These are phyloP conservation scores for Trifolium subterraneum DNA, from an alignment of 306 rosid genomes.

Conservation along the genomic window DNA sequence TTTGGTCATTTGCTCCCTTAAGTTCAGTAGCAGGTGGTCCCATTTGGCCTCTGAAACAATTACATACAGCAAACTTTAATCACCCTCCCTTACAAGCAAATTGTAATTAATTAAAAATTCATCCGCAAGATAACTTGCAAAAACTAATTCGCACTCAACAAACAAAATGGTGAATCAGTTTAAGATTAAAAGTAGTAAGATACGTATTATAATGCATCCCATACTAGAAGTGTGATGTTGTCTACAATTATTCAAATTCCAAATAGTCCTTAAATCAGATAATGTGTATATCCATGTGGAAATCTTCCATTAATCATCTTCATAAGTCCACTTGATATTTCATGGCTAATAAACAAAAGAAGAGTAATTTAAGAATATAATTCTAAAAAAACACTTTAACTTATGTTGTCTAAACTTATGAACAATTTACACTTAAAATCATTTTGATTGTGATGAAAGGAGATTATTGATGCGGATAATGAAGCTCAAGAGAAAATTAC, in stretches of 20 bases:
- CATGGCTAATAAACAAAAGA: too few species aligned
- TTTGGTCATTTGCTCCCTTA: conserved; percentile 39
- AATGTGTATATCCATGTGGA: conserved; percentile 2
- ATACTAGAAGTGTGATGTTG: not conserved
- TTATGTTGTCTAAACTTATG: too few species aligned
- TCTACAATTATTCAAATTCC: not conserved
- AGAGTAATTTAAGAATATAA: too few species aligned
- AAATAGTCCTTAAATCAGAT: conserved; percentile 4
- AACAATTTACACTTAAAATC: too few species aligned
- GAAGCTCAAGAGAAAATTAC: not conserved
- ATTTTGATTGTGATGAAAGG: not conserved
- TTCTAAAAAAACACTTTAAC: too few species aligned
- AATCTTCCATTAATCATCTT: conserved; percentile 9
- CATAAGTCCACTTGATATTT: not conserved
- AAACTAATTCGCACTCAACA: not conserved
- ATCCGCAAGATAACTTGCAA: not conserved
- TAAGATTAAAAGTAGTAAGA: not conserved
- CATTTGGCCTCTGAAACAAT: conserved; percentile 57
- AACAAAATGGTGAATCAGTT: not conserved
- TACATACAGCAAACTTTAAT: conserved; percentile 17
- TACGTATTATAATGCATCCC: not conserved
- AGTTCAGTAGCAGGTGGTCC: conserved; percentile 36
- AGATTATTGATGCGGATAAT: not conserved
- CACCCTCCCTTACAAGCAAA: conserved; percentile 10
- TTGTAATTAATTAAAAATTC: not conserved